Conservation (phyloP, 1,139 yeast species). For the Pneumocystis sp. region DNA sequence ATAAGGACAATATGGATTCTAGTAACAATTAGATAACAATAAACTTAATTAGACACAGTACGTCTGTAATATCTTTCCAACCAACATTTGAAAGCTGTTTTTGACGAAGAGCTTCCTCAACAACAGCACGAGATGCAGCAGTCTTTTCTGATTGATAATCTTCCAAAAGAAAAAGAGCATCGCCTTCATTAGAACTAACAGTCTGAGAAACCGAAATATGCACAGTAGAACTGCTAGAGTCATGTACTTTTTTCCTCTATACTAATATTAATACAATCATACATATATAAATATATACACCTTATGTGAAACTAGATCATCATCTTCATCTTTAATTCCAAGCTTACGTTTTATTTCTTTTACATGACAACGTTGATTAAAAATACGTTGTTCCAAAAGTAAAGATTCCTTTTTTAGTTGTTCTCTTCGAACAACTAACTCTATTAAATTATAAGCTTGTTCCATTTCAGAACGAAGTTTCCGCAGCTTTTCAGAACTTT, state of each 20-base stretch:
- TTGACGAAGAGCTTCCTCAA: conserved; percentile 63
- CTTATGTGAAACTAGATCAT: conserved; percentile 64
- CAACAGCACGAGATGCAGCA: conserved; percentile 62
- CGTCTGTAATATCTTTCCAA: conserved; percentile 77
- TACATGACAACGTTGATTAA: conserved; percentile 54
- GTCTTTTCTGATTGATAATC: conserved; percentile 62
- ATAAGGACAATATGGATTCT: conserved; percentile 59
- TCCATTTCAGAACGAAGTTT: conserved; percentile 61
- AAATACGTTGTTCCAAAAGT: conserved; percentile 46
- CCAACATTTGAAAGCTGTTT: conserved; percentile 57
- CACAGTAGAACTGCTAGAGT: conserved; percentile 1
- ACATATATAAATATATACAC: conserved; percentile 22
- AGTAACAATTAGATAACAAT: conserved; percentile 65
- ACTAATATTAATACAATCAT: not conserved
- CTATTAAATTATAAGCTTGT: conserved; percentile 56
- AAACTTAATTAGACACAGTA: conserved; percentile 32
- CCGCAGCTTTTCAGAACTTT: conserved; percentile 74
- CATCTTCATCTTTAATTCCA: conserved; percentile 73
- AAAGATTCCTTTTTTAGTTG: conserved; percentile 42
- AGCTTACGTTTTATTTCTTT: conserved; percentile 60
- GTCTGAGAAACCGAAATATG: conserved; percentile 5
- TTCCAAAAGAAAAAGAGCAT: conserved; percentile 58
- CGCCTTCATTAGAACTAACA: conserved; percentile 5
- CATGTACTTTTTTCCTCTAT: not conserved
- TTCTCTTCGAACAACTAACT: conserved; percentile 64